Evolutionary conservation across 768 basidiomycete genomes (phyloP), one percentile per base, ranked within the genome.

Genomic region (Favolaschia claudopus): DNA sequence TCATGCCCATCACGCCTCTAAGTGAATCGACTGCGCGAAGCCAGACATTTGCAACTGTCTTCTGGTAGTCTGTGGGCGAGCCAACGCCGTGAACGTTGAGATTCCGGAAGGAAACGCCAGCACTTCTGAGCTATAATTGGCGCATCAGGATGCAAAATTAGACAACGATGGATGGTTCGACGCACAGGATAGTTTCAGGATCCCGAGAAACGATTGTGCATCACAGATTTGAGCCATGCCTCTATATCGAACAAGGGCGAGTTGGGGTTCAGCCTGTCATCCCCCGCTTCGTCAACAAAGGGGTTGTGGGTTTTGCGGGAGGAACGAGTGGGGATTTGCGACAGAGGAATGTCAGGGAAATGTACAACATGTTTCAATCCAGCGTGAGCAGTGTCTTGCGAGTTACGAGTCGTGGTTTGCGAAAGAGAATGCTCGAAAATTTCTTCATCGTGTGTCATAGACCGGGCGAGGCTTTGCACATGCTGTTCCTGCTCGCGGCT

Each of bases 31-130:
- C 28, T 40, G 68, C 50, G 62, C 69, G 56, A 48, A 71, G 39
- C 42, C 66, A 66, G 12, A 74, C 51, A 60, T 78, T 80, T 15
- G 69, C 72, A 25, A 79, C 73, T 2, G 77, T 79, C 56, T 76
- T 76, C 58, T 81, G 80, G 67, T 77, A 78, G 54, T 79, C 79
- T 0, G 73, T 69, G 0, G 70, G 64, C 22, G 55, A 63, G n/a
- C 71, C 71, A 34, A 65, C 68, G 7, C 74, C 74, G 47, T 70
- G 65, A 12, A 72, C 74, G 31, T 68, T 71, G 29, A 81, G 70
- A 51, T 77, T 69, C 15, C 62, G 61, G 67, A 76, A 80, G 13
- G 75, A 66, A 45, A 80, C 68, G 58, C 78, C 80, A 14, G 75
- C 69, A 17, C 68, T 71, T 52, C 63, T 44, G 5, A n/a, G 20